Conservation (phyloP, 2,329 filamentous ascomycete genomes). For the Chrysoporthe deuterocubensis region DNA sequence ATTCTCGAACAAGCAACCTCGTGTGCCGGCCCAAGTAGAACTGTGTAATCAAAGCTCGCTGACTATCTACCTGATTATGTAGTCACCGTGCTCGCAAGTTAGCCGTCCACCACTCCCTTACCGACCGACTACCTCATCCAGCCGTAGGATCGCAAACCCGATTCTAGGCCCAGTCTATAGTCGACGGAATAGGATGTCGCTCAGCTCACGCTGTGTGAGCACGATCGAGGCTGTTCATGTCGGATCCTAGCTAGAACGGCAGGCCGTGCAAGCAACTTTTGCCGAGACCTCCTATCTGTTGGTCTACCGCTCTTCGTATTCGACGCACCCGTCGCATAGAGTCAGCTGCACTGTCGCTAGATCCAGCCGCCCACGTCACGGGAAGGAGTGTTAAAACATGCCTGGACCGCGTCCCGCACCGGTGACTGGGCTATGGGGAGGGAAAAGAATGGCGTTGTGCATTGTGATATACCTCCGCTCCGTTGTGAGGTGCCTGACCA, state of each 20-base stretch:
- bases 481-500: not conserved
- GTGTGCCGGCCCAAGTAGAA: not conserved
- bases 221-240: not conserved
- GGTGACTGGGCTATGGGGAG: not conserved
- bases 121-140: not conserved
- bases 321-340: not conserved
- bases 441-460: not conserved
- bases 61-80: not conserved
- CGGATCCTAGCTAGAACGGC: not conserved
- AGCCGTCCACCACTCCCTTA: not conserved
- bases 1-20: not conserved
- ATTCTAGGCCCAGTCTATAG: not conserved
- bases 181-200: not conserved
- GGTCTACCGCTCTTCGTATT: conserved; percentile 1
- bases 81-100: not conserved
- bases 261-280: not conserved
- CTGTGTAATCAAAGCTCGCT: not conserved
- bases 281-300: not conserved
- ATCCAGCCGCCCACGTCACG: conserved; percentile 5
- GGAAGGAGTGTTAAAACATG: not conserved
- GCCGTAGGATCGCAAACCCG: not conserved
- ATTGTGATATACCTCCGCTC: not conserved
- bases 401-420: not conserved
- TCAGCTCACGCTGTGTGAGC: not conserved
- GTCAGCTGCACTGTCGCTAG: conserved; percentile 2